Evolutionary conservation across 2,329 filamentous ascomycete species (phyloP).

Genomic region (Teratosphaeria viscida): DNA sequence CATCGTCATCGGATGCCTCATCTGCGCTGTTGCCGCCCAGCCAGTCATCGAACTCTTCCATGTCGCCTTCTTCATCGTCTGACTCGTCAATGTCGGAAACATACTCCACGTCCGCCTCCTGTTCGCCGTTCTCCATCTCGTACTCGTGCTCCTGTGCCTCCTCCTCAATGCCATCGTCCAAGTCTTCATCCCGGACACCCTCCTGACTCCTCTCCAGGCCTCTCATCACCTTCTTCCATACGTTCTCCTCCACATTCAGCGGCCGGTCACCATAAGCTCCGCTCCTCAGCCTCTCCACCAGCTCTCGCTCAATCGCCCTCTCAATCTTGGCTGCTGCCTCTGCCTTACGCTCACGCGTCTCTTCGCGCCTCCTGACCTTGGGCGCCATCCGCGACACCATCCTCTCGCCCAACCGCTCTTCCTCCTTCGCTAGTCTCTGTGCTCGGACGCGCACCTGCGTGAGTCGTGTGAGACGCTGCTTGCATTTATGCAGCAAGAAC

Average conservation of each 20-base stretch:
- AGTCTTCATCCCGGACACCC: constrained; percentile 70
- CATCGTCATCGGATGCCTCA: constrained; percentile 47
- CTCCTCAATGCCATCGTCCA: constrained; percentile 76
- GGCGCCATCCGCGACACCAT: constrained; percentile 82
- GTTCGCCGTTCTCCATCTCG: constrained; percentile 38
- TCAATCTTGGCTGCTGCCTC: constrained; percentile 74
- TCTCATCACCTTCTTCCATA: constrained; percentile 95
- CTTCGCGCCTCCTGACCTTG: constrained; percentile 56
- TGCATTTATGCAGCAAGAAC: constrained; percentile 87
- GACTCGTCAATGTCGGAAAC: constrained; percentile 71
- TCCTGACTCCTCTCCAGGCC: constrained; percentile 82
- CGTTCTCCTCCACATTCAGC: constrained; percentile 84
- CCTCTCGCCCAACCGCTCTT: constrained; percentile 78
- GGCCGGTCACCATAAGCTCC: constrained; percentile 92
- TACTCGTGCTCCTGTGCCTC: constrained; percentile 56
- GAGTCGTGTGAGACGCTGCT: constrained; percentile 83
- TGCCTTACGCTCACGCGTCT: constrained; percentile 40
- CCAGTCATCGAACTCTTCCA: constrained; percentile 95
- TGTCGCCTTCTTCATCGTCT: constrained; percentile 62
- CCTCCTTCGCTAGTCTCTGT: constrained; percentile 73
- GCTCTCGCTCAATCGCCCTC: constrained; percentile 85
- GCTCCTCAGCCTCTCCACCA: constrained; percentile 81
- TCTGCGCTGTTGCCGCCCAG: constrained; percentile 58
- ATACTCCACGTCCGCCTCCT: constrained; percentile 75
- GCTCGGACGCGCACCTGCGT: constrained; percentile 79